Evolutionary conservation across 805 yeast genomes (phyloP).

Genomic region (Metschnikowia lunata): DNA sequence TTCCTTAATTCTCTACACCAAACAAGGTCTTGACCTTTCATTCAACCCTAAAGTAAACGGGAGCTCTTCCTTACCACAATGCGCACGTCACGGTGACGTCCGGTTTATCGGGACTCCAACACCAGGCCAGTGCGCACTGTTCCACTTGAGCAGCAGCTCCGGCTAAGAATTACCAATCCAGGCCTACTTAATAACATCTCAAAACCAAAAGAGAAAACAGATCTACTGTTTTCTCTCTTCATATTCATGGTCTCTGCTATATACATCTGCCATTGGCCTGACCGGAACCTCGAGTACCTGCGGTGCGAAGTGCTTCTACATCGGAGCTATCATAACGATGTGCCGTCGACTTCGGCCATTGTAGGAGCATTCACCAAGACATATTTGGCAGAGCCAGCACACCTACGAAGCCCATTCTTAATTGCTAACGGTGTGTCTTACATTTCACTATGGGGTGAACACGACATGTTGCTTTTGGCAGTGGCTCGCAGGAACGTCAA

Average conservation of each 20-base stretch:
- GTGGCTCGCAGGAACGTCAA: constrained; percentile 47
- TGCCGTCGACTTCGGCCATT: constrained; percentile 23
- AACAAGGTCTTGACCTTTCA: no score
- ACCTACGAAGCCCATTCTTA: constrained; percentile 39
- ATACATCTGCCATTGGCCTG: constrained; percentile 35
- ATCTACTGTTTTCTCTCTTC: no score
- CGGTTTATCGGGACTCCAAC: neutral
- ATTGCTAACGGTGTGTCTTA: constrained; percentile 48
- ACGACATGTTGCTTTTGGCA: constrained; percentile 40
- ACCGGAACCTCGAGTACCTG: constrained; percentile 19
- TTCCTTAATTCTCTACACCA: no score
- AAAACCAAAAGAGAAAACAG: no score
- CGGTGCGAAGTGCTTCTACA: constrained; percentile 32
- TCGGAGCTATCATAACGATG: constrained; percentile 30
- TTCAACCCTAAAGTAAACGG: no score
- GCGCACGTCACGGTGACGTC: no score
- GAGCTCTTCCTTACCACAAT: no score
- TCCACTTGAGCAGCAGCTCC: neutral
- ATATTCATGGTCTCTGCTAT: constrained; percentile 35
- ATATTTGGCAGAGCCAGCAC: constrained; percentile 15
- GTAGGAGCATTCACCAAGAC: constrained; percentile 23
- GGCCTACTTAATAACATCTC: no score
- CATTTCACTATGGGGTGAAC: constrained; percentile 45
- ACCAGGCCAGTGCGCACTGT: neutral
- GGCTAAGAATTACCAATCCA: no score